Percentiles rank a stretch among this genome's conserved stretches.
Conservation (phyloP, 768 basidiomycete genomes). For the Tephrocybe sp. region DNA sequence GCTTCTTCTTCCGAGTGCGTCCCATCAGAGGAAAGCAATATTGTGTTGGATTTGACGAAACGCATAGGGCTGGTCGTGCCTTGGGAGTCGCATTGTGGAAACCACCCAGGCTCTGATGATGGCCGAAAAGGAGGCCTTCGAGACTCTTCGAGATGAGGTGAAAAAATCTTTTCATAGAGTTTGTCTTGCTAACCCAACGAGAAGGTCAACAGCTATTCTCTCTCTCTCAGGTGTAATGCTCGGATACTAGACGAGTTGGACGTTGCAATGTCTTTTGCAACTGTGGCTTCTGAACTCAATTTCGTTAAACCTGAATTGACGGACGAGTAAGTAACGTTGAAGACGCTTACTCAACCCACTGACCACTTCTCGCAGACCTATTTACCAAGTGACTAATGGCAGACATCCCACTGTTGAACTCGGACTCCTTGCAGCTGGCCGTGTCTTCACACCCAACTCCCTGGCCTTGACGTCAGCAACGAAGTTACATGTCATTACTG, state of each 20-base stretch:
- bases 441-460: conserved; percentile 85
- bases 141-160: conserved; percentile 67
- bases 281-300: conserved; percentile 73
- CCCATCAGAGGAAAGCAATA: neutral
- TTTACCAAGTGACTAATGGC: conserved; percentile 72
- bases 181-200: neutral
- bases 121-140: conserved; percentile 76
- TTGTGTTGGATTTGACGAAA: neutral
- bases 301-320: conserved; percentile 71
- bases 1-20: conserved; percentile 65
- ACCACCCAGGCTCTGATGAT: conserved; percentile 48
- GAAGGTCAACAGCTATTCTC: conserved; percentile 63
- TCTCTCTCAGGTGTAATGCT: conserved; percentile 68
- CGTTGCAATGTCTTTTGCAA: conserved; percentile 78
- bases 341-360: neutral
- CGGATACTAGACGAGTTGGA: conserved; percentile 87
- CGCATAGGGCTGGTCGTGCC: conserved; percentile 67
- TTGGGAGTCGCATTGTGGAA: conserved; percentile 69
- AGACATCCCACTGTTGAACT: conserved; percentile 94
- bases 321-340: conserved; percentile 54
- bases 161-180: conserved; percentile 1
- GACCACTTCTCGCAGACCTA: conserved; percentile 33
- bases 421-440: conserved; percentile 70
- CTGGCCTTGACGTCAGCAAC: conserved; percentile 58
- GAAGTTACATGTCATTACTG: conserved; percentile 82